Evolutionary conservation across 768 basidiomycete genomes (phyloP).

Genomic region (Mycena filopes): DNA sequence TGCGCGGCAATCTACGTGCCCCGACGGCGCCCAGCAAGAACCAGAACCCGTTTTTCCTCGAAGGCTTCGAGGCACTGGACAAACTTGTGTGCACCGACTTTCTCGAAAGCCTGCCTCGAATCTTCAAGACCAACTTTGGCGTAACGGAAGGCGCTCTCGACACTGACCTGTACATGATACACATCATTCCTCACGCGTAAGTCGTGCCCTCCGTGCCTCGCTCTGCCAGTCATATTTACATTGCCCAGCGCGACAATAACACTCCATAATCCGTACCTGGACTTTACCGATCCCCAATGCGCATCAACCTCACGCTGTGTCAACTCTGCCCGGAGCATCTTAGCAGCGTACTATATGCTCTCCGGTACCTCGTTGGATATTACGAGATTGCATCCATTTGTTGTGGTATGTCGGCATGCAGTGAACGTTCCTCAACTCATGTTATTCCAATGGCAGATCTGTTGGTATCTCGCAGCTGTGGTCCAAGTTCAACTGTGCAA

Average conservation of each 20-base stretch:
- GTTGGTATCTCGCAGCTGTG: slow-evolving; percentile 91
- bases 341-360: slow-evolving; percentile 79
- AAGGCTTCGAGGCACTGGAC: slow-evolving; percentile 78
- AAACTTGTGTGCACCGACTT: slow-evolving; percentile 74
- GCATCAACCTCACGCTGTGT: slow-evolving; percentile 79
- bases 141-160: slow-evolving; percentile 73
- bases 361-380: slow-evolving; percentile 88
- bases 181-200: slow-evolving; percentile 87
- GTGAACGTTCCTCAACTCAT: background rate
- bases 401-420: slow-evolving; percentile 63
- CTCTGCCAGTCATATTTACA: slow-evolving; percentile 25
- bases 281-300: slow-evolving; percentile 74
- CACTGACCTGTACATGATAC: slow-evolving; percentile 89
- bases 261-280: slow-evolving; percentile 85
- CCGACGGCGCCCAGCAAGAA: slow-evolving; percentile 74
- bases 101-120: slow-evolving; percentile 74
- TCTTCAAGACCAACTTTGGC: slow-evolving; percentile 71
- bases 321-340: slow-evolving; percentile 77
- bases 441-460: slow-evolving; percentile 63
- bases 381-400: slow-evolving; percentile 83
- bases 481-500: slow-evolving; percentile 90
- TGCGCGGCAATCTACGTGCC: slow-evolving; percentile 75
- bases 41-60: slow-evolving; percentile 75
- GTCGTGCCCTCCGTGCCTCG: slow-evolving; percentile 42
- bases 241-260: slow-evolving; percentile 83